Percentiles rank a stretch among this genome's conserved stretches.
These are phyloP conservation scores for Hypoxylon fuscum DNA, from an alignment of 495 filamentous ascomycete genomes.

Conservation along the genomic window DNA sequence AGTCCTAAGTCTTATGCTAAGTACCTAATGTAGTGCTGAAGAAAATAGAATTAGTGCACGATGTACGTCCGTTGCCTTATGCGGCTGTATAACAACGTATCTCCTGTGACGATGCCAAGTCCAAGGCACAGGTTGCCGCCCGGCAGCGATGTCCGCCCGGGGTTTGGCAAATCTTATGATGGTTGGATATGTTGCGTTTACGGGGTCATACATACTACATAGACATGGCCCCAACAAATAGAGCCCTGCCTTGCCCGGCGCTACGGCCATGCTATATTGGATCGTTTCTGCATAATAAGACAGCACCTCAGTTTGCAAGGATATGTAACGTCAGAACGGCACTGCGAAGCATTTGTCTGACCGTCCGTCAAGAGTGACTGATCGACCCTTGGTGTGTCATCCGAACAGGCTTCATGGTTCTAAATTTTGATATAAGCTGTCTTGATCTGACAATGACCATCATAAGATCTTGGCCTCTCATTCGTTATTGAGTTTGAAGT, in stretches of 20 bases:
- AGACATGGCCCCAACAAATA: conserved; percentile 8
- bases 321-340: conserved; percentile 2
- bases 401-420: conserved; percentile 15
- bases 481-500: no score
- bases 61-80: neutral
- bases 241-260: neutral
- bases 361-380: conserved; percentile 15
- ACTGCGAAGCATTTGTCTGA: conserved; percentile 10
- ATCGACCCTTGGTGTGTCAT: conserved; percentile 30
- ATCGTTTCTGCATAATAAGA: conserved; percentile 13
- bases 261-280: neutral
- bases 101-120: conserved; percentile 31
- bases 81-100: neutral
- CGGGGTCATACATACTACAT: conserved; percentile 10
- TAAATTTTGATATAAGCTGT: conserved; percentile 8
- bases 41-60: no score
- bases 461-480: neutral
- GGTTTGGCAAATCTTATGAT: conserved; percentile 31
- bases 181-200: conserved; percentile 30
- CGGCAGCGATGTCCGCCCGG: conserved; percentile 26
- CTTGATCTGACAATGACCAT: conserved; percentile 18
- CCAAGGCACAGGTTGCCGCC: conserved; percentile 5
- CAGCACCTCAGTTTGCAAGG: conserved; percentile 6
- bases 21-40: neutral
- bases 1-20: no score